Percentiles rank a stretch among this genome's conserved stretches.
Evolutionary conservation across 2,329 filamentous ascomycete genomes (phyloP).

Genomic region (Monosporascus ibericus): DNA sequence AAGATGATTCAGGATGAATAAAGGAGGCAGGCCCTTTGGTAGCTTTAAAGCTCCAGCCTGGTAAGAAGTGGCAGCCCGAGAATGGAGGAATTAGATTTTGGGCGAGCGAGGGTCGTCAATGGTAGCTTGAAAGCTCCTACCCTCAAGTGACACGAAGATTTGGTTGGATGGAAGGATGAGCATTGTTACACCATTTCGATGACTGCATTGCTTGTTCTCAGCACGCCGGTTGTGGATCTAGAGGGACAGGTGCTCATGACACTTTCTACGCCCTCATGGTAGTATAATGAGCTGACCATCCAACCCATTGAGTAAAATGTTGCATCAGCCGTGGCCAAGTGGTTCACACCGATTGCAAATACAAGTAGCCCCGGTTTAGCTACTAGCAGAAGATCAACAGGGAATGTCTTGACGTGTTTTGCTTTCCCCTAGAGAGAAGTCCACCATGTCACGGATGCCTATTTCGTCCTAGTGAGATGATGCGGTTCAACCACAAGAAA

Average conservation of each 20-base stretch:
- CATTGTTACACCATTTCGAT: not conserved
- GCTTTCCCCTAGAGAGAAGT: not conserved
- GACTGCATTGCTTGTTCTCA: not conserved
- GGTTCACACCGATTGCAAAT: not conserved
- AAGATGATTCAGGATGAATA: conserved; percentile 19
- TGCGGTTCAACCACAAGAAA: not conserved
- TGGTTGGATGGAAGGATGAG: not conserved
- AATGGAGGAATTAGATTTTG: conserved; percentile 23
- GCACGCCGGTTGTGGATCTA: not conserved
- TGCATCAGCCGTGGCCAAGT: not conserved
- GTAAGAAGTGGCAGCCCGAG: conserved; percentile 22
- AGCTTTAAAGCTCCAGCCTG: conserved; percentile 62
- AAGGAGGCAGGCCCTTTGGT: conserved; percentile 46
- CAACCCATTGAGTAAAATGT: not conserved
- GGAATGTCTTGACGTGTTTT: not conserved
- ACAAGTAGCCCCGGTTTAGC: not conserved
- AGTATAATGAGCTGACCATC: not conserved
- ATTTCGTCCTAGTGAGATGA: not conserved
- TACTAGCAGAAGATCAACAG: not conserved
- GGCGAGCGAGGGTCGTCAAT: conserved; percentile 35
- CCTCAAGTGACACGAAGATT: conserved; percentile 18
- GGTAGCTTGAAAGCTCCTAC: conserved; percentile 46
- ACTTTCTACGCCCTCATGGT: not conserved
- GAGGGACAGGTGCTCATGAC: not conserved
- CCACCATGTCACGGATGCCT: not conserved